A percentile compares a stretch with the other conserved stretches of the same genome.
Conservation (phyloP, 2,329 filamentous ascomycete species). For the Botryotinia convoluta region DNA sequence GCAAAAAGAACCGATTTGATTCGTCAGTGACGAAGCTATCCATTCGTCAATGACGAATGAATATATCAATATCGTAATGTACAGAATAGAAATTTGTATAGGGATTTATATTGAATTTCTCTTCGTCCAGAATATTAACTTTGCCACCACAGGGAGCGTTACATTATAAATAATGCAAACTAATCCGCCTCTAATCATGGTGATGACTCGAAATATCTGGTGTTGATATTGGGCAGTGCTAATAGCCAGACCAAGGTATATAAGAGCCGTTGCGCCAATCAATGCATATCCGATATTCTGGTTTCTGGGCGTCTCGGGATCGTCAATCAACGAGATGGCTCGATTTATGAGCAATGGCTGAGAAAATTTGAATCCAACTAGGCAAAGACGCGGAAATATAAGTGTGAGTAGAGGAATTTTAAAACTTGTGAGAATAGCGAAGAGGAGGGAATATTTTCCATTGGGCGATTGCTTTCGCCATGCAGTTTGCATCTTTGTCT, state of each 20-base stretch:
- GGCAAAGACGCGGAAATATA: slow-evolving; percentile 25
- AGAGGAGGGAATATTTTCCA: slow-evolving; percentile 2
- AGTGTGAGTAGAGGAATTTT: slow-evolving; percentile 20
- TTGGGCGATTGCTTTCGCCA: neutral
- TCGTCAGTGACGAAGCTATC: too few species aligned
- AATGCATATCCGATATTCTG: slow-evolving; percentile 21
- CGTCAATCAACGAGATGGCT: slow-evolving; percentile 13
- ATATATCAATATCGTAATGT: too few species aligned
- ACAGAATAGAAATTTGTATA: too few species aligned
- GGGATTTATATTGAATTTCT: too few species aligned
- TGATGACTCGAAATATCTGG: slow-evolving; percentile 27
- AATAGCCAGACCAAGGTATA: slow-evolving; percentile 24
- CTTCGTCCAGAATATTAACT: too few species aligned
- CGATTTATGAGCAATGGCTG: slow-evolving; percentile 23
- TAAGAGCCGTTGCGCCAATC: slow-evolving; percentile 21
- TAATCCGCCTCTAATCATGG: slow-evolving; percentile 31
- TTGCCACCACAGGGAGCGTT: too few species aligned
- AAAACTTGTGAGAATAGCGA: neutral
- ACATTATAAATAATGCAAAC: slow-evolving; percentile 33
- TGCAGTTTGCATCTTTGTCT: neutral
- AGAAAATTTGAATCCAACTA: slow-evolving; percentile 24
- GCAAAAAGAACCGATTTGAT: too few species aligned
- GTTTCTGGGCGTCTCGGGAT: neutral
- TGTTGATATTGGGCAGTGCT: slow-evolving; percentile 27
- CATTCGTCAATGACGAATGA: too few species aligned